phyloP scores from a whole-genome alignment of 371 early-diverging fungal species.

The Batrachochytrium dendrobatidis region DNA sequence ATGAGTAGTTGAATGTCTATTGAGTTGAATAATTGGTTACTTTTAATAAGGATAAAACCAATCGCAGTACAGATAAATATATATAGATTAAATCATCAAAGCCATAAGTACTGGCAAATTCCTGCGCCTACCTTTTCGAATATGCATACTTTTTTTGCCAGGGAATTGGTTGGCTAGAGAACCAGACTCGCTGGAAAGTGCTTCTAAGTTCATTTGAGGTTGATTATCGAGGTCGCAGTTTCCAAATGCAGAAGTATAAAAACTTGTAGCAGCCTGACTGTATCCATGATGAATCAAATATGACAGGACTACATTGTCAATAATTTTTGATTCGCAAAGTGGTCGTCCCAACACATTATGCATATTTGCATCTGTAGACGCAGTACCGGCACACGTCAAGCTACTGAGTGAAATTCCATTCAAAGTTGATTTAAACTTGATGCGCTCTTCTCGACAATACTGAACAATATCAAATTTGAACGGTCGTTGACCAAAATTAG shows the following conservation, averaged over 20 bases:
- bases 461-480: constrained; percentile 83
- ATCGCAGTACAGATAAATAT: background rate
- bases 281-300: constrained; percentile 77
- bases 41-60: background rate
- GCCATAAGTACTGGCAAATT: constrained; percentile 1
- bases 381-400: constrained; percentile 27
- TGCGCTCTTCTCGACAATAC: constrained; percentile 43
- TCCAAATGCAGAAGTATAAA: constrained; percentile 22
- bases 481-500: constrained; percentile 81
- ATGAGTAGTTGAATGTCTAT: constrained; percentile 59
- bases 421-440: background rate
- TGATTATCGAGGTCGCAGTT: background rate
- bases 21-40: background rate
- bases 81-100: background rate
- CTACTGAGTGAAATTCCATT: background rate
- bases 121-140: background rate
- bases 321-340: constrained; percentile 11
- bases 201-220: background rate
- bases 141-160: background rate
- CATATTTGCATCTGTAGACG: constrained; percentile 5
- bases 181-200: background rate
- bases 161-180: constrained; percentile 1
- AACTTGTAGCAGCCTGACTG: constrained; percentile 56
- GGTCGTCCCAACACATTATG: background rate
- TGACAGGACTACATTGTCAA: constrained; percentile 57